A percentile compares a stretch with the other conserved stretches of the same genome.
These are phyloP conservation scores for Ogataea nonfermentans DNA, from an alignment of 805 yeast genomes.

Conservation along the genomic window DNA sequence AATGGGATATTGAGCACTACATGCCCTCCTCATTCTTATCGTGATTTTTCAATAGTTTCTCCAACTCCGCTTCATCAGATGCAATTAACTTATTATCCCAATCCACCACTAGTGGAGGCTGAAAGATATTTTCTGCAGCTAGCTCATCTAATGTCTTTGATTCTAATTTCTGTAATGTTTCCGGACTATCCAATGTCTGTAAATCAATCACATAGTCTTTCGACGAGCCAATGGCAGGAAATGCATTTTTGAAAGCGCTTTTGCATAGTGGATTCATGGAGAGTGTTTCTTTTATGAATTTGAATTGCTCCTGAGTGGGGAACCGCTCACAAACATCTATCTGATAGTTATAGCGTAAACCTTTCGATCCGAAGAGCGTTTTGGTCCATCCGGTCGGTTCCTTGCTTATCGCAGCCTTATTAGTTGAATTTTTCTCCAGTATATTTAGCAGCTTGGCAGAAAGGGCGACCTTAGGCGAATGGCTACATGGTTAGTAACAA, in stretches of 20 bases:
- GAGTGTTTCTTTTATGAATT: conserved; percentile 27
- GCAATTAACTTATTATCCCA: conserved; percentile 61
- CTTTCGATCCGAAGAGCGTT: conserved; percentile 18
- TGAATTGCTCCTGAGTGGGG: conserved; percentile 35
- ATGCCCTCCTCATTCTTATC: conserved; percentile 22
- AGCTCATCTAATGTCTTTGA: conserved; percentile 22
- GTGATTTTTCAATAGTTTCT: conserved; percentile 42
- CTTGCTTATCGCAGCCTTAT: conserved; percentile 5
- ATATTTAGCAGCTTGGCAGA: conserved; percentile 15
- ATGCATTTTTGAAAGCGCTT: conserved; percentile 30
- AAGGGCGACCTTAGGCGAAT: conserved; percentile 25
- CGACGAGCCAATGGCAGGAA: conserved; percentile 26
- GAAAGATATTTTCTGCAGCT: conserved; percentile 29
- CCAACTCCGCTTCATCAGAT: conserved; percentile 43
- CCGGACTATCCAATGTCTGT: conserved; percentile 15
- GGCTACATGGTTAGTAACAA: conserved; percentile 16
- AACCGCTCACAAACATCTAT: conserved; percentile 22
- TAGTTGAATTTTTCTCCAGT: conserved; percentile 8
- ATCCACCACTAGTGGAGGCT: conserved; percentile 55
- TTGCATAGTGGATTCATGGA: conserved; percentile 30
- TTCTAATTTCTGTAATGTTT: conserved; percentile 6
- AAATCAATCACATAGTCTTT: conserved; percentile 21
- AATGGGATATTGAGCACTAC: conserved; percentile 59
- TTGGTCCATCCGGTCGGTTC: conserved; percentile 5
- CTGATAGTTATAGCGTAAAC: conserved; percentile 22